Evolutionary conservation across 495 filamentous ascomycete genomes (phyloP), one percentile per base, ranked within the genome.

Genomic region (Neurospora sp.): DNA sequence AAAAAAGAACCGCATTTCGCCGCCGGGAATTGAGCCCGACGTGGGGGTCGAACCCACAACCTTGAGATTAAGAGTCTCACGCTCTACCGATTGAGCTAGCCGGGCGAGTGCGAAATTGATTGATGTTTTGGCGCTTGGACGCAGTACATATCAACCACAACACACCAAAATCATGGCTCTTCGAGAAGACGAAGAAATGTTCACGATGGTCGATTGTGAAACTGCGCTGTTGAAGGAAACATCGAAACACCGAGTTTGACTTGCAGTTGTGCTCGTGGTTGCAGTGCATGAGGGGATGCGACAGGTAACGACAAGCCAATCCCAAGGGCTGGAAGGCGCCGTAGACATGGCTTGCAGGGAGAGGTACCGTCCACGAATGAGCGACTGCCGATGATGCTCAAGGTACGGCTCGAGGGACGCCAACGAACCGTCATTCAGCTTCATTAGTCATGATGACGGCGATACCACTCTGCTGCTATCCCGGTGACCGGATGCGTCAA

Each of bases 11-110:
- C 27, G 53, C 53, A 18, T 35, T 65, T 65, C 22, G 53, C 53
- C 27, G 53, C 53, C 53, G 53, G 53, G 53, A 65, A 65, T 65
- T 65, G 53, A 65, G 53, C 53, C 53, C 27, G 53, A 65, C 53
- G 53, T 65, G 85, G 85, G 85, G 84, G 84, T 87, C 82, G 85
- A 87, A 87, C 86, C 87, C 86, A 83, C 87, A 88, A 85, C 87
- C 87, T 89, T 89, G 85, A 88, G 88, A 89, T 89, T 89, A 90
- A 90, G 88, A 90, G 88, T 89, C 88, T 88, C 85, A 89, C 88
- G 88, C 88, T 89, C 88, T 89, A 88, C 88, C 88, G 87, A 90
- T 89, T 90, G 88, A 90, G 88, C 87, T 89, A 90, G 86, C 87
- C 77, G 69, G 69, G 69, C 40, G 53, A 61, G 53, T 61, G 53